Conservation (phyloP, 1,284 basidiomycete genomes). For the Papiliotrema fonsecae region DNA sequence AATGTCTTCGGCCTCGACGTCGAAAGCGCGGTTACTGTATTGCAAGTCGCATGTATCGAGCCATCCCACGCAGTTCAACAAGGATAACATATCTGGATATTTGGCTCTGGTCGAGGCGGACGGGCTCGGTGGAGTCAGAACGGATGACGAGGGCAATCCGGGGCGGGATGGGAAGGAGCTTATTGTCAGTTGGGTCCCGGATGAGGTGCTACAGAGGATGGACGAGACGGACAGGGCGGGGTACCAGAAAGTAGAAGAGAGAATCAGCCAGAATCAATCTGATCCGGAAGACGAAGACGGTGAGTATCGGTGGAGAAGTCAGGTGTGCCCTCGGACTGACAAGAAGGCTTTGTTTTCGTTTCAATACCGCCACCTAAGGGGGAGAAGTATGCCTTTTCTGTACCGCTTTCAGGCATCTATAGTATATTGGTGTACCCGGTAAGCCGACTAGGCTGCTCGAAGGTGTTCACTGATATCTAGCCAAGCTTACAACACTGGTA, state of each 20-base stretch:
- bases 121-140: slow-evolving; percentile 35
- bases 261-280: neutral
- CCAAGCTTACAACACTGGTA: slow-evolving; percentile 47
- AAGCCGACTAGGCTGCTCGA: slow-evolving; percentile 2
- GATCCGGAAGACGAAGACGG: slow-evolving; percentile 35
- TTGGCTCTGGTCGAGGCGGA: slow-evolving; percentile 67
- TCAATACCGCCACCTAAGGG: slow-evolving; percentile 52
- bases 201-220: slow-evolving; percentile 40
- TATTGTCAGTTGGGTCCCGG: slow-evolving; percentile 45
- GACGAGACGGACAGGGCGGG: slow-evolving; percentile 39
- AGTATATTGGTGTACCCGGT: slow-evolving; percentile 78
- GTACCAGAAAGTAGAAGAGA: slow-evolving; percentile 33
- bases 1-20: slow-evolving; percentile 1
- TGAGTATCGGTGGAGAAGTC: slow-evolving; percentile 12
- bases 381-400: slow-evolving; percentile 90
- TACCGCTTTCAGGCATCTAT: slow-evolving; percentile 82
- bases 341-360: slow-evolving; percentile 45
- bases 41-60: slow-evolving; percentile 90
- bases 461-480: slow-evolving; percentile 8
- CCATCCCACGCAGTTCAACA: slow-evolving; percentile 83
- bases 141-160: slow-evolving; percentile 8
- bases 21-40: slow-evolving; percentile 59
- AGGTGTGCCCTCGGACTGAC: too few relatives aligned
- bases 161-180: slow-evolving; percentile 21
- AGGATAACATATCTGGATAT: slow-evolving; percentile 92